Evolutionary conservation across 768 basidiomycete genomes (phyloP), one percentile per base, ranked within the genome.

Genomic region (Boletus edulis): DNA sequence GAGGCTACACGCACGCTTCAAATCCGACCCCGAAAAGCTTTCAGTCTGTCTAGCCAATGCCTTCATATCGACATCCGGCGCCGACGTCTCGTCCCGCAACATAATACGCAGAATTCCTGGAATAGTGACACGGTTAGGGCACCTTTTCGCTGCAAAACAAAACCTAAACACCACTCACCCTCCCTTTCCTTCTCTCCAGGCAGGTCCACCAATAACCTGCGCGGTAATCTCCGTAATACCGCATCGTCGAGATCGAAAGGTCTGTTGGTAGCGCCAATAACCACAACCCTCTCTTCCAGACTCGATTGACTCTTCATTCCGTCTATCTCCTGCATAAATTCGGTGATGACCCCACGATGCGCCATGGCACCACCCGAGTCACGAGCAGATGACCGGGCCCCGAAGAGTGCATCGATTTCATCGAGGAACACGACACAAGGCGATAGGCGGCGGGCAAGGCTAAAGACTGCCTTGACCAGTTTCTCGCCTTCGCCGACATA

Each of bases 301-400:
- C 68, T 54, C 7, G 56, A 49, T 20, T 60, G 68, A 10, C 89
- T 82, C 67, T 85, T 89, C 54, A 98, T 74, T 3, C 94, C 94
- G 63, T 98, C 94, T 94, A 98, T 96, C 68, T 96, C 93, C 66
- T 91, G 90, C 91, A 94, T 93, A 69, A 93, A 93, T 70, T 94
- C 90, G 11, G 91, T 94, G 67, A 91, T 88, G 49, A 95, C 84
- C 43, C 91, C 89, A 39, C 93, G 79, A 63, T 96, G 93, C 6
- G 92, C 91, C 63, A 89, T 80, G 13, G 84, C 84, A 51, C 92
- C 85, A 10, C 88, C 90, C 39, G 85, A 85, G 49, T 90, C 88
- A 12, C 87, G 80, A 4, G 81, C 80, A 15, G 90, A 87, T 64
- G 84, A 79, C 20, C 94, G 86, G 41, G 93, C 91, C 39, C 91